These are phyloP conservation scores for Ceratocystis colombiana DNA, from an alignment of 2,329 filamentous ascomycete species.

Conservation along the genomic window DNA sequence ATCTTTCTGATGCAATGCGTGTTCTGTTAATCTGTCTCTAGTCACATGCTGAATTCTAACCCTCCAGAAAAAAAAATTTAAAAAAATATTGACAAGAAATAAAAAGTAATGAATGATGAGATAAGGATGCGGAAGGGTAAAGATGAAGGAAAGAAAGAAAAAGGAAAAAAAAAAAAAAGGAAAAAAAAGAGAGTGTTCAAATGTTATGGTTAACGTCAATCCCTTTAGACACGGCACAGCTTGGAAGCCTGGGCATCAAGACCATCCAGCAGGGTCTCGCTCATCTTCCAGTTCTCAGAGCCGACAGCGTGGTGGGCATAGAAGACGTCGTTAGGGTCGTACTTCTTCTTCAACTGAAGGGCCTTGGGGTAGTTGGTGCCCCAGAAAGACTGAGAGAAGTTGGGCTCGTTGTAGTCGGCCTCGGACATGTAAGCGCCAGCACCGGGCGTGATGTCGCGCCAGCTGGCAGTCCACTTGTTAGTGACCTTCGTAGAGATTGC, in stretches of 20 bases:
- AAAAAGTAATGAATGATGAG: not conserved
- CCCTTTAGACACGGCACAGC: constrained; percentile 30
- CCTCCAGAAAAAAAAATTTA: constrained; percentile 30
- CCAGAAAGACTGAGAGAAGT: constrained; percentile 40
- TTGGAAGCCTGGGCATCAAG: constrained; percentile 33
- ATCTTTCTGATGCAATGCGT: constrained; percentile 9
- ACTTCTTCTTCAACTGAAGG: constrained; percentile 39
- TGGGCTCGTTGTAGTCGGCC: constrained; percentile 40
- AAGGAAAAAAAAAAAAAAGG: no score
- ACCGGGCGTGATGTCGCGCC: constrained; percentile 34
- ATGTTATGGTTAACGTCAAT: not conserved
- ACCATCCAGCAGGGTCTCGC: constrained; percentile 28
- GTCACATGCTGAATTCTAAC: constrained; percentile 6
- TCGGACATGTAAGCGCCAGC: constrained; percentile 44
- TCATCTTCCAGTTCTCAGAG: constrained; percentile 41
- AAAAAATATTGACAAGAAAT: constrained; percentile 13
- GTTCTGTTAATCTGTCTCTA: constrained; percentile 10
- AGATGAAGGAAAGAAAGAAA: no score
- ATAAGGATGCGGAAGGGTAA: no score
- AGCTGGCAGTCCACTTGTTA: constrained; percentile 28
- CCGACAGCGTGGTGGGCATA: constrained; percentile 43
- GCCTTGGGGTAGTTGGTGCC: constrained; percentile 39
- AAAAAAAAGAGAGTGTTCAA: no score
- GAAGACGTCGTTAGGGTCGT: constrained; percentile 40
- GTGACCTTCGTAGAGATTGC: constrained; percentile 27